phyloP scores from a whole-genome alignment of 2,329 filamentous ascomycete species.

The Trichoderma lentiforme region DNA sequence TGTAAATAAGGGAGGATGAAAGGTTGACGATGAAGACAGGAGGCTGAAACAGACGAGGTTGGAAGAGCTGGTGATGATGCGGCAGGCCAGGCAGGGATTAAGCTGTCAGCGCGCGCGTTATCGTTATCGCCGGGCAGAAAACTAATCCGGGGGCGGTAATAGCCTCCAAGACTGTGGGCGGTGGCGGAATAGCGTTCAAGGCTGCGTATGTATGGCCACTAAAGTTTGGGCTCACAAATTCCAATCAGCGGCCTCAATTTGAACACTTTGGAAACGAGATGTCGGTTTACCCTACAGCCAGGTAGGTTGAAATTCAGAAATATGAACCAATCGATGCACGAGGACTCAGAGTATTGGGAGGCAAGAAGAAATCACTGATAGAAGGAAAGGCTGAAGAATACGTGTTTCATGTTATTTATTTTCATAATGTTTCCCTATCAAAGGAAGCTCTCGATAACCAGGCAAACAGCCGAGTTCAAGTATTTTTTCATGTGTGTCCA shows the following conservation, averaged over 20 bases:
- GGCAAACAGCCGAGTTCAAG: not conserved
- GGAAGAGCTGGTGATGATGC: not conserved
- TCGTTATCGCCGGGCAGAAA: not conserved
- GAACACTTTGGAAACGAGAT: not conserved
- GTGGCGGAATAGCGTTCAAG: not conserved
- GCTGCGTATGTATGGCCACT: not conserved
- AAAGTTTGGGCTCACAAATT: not conserved
- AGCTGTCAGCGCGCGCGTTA: not conserved
- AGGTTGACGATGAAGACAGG: not conserved
- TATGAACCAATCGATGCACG: not conserved
- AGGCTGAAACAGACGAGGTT: not conserved
- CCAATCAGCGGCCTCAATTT: not conserved
- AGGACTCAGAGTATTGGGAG: not conserved
- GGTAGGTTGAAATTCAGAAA: not conserved
- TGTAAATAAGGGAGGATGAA: not conserved
- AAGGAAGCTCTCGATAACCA: not conserved
- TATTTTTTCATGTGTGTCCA: not conserved
- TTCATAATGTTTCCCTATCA: not conserved
- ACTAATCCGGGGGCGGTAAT: not conserved
- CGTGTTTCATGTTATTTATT: not conserved
- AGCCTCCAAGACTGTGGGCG: not conserved
- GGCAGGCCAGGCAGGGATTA: not conserved
- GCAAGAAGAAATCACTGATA: not conserved
- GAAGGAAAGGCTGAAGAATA: rapidly evolving
- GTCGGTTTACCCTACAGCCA: not conserved